phyloP scores from a whole-genome alignment of 2,329 filamentous ascomycete species.

The Neonectria sp. region DNA sequence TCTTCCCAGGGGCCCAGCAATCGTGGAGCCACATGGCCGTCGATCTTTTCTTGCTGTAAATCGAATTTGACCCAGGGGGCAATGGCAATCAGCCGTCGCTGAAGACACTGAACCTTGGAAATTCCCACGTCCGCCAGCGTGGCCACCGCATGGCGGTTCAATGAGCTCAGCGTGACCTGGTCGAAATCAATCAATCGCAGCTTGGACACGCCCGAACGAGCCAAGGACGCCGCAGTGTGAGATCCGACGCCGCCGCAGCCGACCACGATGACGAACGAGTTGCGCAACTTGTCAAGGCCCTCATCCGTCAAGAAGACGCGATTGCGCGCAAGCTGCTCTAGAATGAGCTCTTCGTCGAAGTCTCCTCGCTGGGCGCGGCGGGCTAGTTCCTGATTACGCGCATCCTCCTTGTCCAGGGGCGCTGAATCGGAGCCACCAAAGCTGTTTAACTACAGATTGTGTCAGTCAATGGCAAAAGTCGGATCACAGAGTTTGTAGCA shows the following conservation, averaged over 20 bases:
- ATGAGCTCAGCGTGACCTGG: slow-evolving; percentile 93
- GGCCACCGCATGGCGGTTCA: slow-evolving; percentile 96
- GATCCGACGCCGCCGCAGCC: slow-evolving; percentile 96
- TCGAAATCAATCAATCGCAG: slow-evolving; percentile 96
- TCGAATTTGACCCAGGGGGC: slow-evolving; percentile 95
- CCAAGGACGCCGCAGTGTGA: slow-evolving; percentile 88
- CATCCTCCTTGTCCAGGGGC: slow-evolving; percentile 71
- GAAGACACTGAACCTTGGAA: slow-evolving; percentile 90
- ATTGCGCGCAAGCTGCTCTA: slow-evolving; percentile 95
- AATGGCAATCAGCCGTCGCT: slow-evolving; percentile 85
- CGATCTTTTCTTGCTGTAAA: slow-evolving; percentile 87
- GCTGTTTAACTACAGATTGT: slow-evolving; percentile 68
- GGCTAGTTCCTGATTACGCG: slow-evolving; percentile 71
- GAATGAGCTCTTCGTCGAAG: slow-evolving; percentile 84
- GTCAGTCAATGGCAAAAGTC: slow-evolving; percentile 35
- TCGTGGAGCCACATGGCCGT: slow-evolving; percentile 73
- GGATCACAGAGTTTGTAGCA: too few species aligned
- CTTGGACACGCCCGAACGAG: slow-evolving; percentile 89
- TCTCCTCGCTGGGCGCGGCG: slow-evolving; percentile 73
- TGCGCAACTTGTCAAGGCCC: slow-evolving; percentile 84
- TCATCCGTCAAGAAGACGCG: slow-evolving; percentile 89
- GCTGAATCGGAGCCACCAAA: slow-evolving; percentile 68
- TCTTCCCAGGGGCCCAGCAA: slow-evolving; percentile 77
- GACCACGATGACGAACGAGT: slow-evolving; percentile 89
- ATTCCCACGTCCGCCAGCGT: slow-evolving; percentile 94